Conservation (phyloP, 2,329 filamentous ascomycete genomes). For the Pseudogymnoascus sp. region DNA sequence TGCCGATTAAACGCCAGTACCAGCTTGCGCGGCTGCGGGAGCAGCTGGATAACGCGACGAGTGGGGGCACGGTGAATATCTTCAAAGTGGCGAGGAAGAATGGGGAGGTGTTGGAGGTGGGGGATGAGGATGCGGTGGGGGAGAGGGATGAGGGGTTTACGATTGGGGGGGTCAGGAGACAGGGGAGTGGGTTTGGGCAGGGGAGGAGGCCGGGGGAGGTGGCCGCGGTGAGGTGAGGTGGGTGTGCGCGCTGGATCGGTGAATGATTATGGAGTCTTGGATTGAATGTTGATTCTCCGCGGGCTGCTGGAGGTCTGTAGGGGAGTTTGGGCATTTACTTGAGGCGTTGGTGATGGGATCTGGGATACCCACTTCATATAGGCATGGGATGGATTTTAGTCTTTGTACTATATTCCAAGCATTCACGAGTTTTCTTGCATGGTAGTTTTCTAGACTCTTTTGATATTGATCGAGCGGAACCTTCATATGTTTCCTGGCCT, state of each 20-base stretch:
- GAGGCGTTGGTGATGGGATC: neutral
- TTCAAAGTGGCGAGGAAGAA: constrained; percentile 37
- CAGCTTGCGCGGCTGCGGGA: constrained; percentile 55
- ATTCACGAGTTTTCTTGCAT: neutral
- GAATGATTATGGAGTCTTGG: neutral
- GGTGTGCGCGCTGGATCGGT: neutral
- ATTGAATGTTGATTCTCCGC: neutral
- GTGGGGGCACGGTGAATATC: constrained; percentile 56
- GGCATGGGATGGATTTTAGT: neutral
- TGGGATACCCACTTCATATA: neutral
- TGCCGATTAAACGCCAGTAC: constrained; percentile 55
- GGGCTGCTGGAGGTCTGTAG: neutral
- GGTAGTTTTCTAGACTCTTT: neutral
- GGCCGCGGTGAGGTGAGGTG: neutral
- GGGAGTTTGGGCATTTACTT: neutral
- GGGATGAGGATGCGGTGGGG: constrained; percentile 1
- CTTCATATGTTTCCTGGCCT: neutral
- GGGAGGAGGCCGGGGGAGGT: neutral
- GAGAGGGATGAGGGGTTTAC: constrained; percentile 1
- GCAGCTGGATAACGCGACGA: constrained; percentile 57
- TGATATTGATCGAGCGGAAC: neutral
- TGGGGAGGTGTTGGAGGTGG: constrained; percentile 31
- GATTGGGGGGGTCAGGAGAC: neutral
- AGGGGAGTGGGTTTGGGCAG: neutral
- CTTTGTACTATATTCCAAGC: neutral